A percentile compares a stretch with the other conserved stretches of the same genome.
phyloP scores from a whole-genome alignment of 441 rosid species.

The Melastoma candidum region DNA sequence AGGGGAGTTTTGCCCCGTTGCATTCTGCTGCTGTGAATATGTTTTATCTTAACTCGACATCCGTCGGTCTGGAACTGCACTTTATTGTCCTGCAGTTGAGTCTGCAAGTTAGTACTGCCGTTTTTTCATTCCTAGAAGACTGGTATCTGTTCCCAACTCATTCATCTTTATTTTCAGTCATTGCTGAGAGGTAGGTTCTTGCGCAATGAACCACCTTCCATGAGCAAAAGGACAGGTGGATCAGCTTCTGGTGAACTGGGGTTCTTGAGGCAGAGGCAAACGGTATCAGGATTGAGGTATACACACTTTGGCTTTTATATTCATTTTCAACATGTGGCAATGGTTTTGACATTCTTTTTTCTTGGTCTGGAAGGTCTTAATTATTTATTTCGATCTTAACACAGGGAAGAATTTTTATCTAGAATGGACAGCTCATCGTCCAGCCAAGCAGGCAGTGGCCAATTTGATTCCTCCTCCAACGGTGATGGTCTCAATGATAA shows the following conservation, averaged over 20 bases:
- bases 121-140: too few species aligned
- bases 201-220: conserved; percentile 52
- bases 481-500: conserved; percentile 31
- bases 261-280: conserved; percentile 71
- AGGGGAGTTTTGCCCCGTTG: too few species aligned
- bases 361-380: not conserved
- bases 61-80: too few species aligned
- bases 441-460: conserved; percentile 43
- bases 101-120: too few species aligned
- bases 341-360: not conserved
- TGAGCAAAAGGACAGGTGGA: conserved; percentile 47
- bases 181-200: conserved; percentile 84
- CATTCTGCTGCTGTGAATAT: too few species aligned
- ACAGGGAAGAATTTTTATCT: conserved; percentile 83
- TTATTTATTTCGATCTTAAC: conserved; percentile 7
- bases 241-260: conserved; percentile 91
- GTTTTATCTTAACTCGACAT: too few species aligned
- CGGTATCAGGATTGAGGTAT: conserved; percentile 91
- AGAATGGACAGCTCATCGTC: conserved; percentile 51
- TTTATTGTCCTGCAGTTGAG: too few species aligned
- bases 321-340: conserved; percentile 1
- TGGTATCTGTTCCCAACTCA: not conserved
- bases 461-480: conserved; percentile 50
- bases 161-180: conserved; percentile 42
- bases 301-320: not conserved